Evolutionary conservation across 208 protist species (phyloP), one percentile per base, ranked within the genome.

Genomic region (Acanthamoeba culbertsoni): DNA sequence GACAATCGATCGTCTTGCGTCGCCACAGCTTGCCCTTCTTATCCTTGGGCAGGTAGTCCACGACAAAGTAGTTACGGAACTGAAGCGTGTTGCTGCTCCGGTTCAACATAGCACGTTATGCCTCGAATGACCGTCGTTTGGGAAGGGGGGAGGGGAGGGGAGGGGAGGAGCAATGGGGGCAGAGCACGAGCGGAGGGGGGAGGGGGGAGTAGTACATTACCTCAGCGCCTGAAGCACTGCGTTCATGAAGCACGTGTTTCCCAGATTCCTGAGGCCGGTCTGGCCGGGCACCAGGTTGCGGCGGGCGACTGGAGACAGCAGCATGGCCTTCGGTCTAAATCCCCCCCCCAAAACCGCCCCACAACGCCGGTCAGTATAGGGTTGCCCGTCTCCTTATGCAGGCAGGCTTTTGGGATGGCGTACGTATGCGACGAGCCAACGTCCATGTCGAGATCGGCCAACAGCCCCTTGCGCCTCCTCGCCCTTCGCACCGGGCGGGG

Each of bases 231-330:
- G 99, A 59, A 99, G 93, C 20, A 97, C 98, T 0, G 97, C 93
- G 96, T 99, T 99, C 94, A 99, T 98, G 97, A 99, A 99, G 95
- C 99, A 99, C 18, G 98, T 99, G 95, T 99, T 99, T 71, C 99
- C 98, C 4, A 99, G 93, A 94, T 99, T 99, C 55, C 94, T 35
- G 8, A 99, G 94, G 0, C 98, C 98, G 68, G 96, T 98, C 31
- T 98, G 89, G 26, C 95, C 95, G 23, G 77, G 77, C n/a, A 88
- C 77, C 6, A 88, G 53, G n/a, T 55, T 88, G 37, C 77, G 77
- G 3, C 77, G 77, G 0, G 45, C 48, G 18, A 88, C 77, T 7
- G 77, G 77, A 63, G 77, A 88, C 48, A 88, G 2, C 31, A 88
- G 43, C n/a, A 88, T 55, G n/a, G 77, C 45, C 37, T 62, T 3